Evolutionary conservation across 805 yeast species (phyloP), one percentile per base, ranked within the genome.

Genomic region (Lachancea mirantina): DNA sequence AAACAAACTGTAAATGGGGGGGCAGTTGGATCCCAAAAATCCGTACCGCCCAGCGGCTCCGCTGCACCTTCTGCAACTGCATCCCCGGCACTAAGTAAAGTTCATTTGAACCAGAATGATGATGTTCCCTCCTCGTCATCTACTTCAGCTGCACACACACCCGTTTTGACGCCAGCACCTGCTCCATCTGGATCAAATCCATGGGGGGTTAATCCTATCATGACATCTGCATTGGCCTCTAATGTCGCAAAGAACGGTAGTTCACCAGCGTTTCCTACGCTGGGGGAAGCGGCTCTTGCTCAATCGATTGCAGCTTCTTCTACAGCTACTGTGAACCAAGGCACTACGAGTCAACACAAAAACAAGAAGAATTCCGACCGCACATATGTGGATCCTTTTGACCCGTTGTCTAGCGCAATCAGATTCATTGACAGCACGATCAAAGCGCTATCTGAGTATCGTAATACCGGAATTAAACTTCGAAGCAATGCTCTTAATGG

Each of bases 361-460:
- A 59, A 60, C 30, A 50, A 61, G 20, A 40, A 49, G n/a, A 52
- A 57, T 34, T 57, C 50, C 26, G 63, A 55, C 30, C 46, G 55
- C 6, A 54, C 56, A 27, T 52, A 62, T 38, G 61, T 67, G 8
- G 76, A 71, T 52, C 59, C 57, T 17, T 56, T 54, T 30, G 77
- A 71, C 40, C 63, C 71, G 21, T 64, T 68, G 34, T 57, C 59
- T 20, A 54, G 66, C 21, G 72, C 76, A 4, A 55, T 62, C 4
- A 56, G 60, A 32, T 70, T 72, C 39, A 57, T 73, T 39, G 76
- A 71, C 29, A 67, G 68, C 23, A 63, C 72, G 15, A 51, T 72
- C 18, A 61, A 63, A 16, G 51, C 59, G 17, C 58, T 76, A 49
- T 49, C 57, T 43, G 14, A 56, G 59, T 44, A 57, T 61, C 16